Base-by-base conservation (phyloP, 2,329 filamentous ascomycete genomes). In the Torrubiella hemipterigena region DNA sequence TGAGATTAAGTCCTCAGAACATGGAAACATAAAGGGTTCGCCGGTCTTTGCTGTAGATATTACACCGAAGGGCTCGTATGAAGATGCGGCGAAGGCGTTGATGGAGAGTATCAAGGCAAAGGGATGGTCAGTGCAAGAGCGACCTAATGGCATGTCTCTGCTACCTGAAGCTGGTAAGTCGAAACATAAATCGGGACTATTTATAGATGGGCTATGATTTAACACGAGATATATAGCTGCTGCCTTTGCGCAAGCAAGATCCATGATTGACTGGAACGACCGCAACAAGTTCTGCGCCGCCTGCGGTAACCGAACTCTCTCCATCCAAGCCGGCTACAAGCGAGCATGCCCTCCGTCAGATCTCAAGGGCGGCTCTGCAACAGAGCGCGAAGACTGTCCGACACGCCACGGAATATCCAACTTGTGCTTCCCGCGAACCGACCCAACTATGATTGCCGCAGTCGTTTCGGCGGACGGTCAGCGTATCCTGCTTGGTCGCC, bases 381-480 rank as follows among this genome's bases (percentile, higher is more conserved):
- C 67, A 7, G 54, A 54, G 17, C 76, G 85, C 7, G 68, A 67
- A 2, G 69, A 79, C 13, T 98, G 91, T 56, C 77, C 73, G 7
- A 93, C 87, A 1, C 74, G 91, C 32, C 80, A 75, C 23, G 86
- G 84, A 17, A 62, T 98, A 27, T 93, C 86, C 19, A 98, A 98
- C 57, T 67, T 95, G 32, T 80, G 71, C 48, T 96, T 95, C 65
- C 89, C 89, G 3, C 75, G 87, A 30, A 95, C 89, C 3, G 87
- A 95, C 46, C 86, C 87, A 1, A 93, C 85, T 17, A 86, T 96
- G 52, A 98, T 98, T 58, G 87, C 93, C 59, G 89, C 87, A 1
- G 79, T 95, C 9, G 73, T 96, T 19, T 93, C 81, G 32, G 67
- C 77, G 30, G 83, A 93, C 44, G 81, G 81, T 30, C 70, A 77